Evolutionary conservation across 805 yeast genomes (phyloP).

Genomic region (Ogataea methylovora): DNA sequence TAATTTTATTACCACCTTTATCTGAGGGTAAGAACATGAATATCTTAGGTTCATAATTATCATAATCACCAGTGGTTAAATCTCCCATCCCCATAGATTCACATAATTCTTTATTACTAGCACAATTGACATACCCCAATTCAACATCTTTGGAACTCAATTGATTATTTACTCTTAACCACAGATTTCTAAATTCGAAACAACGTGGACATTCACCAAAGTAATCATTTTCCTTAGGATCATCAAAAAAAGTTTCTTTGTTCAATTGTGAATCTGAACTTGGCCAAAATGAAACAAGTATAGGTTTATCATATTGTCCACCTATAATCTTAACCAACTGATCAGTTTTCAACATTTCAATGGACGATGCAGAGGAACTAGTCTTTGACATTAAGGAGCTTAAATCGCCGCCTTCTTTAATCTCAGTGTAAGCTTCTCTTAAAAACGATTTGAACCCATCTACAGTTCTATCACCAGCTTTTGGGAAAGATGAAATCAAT

Average conservation of each 20-base stretch:
- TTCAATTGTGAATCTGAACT: constrained; percentile 34
- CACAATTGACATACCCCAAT: constrained; percentile 55
- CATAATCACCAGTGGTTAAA: constrained; percentile 14
- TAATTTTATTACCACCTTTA: constrained; percentile 38
- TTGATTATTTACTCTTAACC: constrained; percentile 52
- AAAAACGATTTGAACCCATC: constrained; percentile 47
- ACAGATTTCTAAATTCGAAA: constrained; percentile 40
- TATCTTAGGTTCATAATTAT: constrained; percentile 14
- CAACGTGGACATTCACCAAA: constrained; percentile 43
- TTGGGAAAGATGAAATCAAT: constrained; percentile 39
- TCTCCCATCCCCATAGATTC: constrained; percentile 36
- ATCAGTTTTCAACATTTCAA: constrained; percentile 22
- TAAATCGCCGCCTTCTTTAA: background rate
- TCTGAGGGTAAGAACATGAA: constrained; percentile 45
- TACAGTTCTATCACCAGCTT: constrained; percentile 33
- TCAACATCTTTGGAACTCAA: constrained; percentile 20
- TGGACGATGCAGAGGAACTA: background rate
- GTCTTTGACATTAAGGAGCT: background rate
- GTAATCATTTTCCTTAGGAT: constrained; percentile 24
- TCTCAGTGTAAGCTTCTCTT: constrained; percentile 42
- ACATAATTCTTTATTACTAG: constrained; percentile 37
- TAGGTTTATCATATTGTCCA: constrained; percentile 43
- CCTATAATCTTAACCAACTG: constrained; percentile 41
- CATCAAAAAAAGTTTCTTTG: constrained; percentile 24
- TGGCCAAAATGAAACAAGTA: constrained; percentile 63